phyloP scores from a whole-genome alignment of 73 alveolate genomes.

The Paramecium biaurelia region DNA sequence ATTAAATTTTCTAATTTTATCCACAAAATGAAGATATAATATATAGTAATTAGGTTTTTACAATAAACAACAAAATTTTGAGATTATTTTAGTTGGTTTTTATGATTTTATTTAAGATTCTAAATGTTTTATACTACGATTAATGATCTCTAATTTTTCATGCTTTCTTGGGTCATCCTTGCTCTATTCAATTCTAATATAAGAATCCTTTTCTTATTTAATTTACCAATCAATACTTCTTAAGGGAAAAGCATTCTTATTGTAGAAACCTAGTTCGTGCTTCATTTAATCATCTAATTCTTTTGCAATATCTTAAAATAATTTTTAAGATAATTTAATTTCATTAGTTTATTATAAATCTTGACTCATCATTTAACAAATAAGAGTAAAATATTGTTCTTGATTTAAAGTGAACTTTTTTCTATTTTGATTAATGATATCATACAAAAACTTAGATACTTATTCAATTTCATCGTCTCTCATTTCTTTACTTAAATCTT shows the following conservation, averaged over 20 bases:
- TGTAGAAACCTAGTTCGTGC: neutral
- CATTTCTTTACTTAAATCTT: neutral
- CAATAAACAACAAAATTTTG: neutral
- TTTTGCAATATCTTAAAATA: neutral
- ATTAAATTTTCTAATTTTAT: neutral
- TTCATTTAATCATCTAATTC: neutral
- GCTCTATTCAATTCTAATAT: neutral
- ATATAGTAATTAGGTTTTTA: neutral
- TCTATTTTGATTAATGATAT: neutral
- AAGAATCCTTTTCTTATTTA: neutral
- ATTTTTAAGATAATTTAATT: neutral
- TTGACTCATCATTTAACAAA: neutral
- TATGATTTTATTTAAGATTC: neutral
- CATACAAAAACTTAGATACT: no score
- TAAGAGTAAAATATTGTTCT: neutral
- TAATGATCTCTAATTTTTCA: neutral
- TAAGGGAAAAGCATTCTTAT: neutral
- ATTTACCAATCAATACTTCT: neutral
- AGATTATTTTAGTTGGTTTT: neutral
- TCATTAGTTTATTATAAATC: neutral
- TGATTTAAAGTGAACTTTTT: neutral
- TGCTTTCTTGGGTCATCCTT: neutral
- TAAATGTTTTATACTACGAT: neutral
- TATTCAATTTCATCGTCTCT: neutral
- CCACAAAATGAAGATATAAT: neutral